phyloP scores from a whole-genome alignment of 1,139 yeast genomes.

The Kodamaea sp. region DNA sequence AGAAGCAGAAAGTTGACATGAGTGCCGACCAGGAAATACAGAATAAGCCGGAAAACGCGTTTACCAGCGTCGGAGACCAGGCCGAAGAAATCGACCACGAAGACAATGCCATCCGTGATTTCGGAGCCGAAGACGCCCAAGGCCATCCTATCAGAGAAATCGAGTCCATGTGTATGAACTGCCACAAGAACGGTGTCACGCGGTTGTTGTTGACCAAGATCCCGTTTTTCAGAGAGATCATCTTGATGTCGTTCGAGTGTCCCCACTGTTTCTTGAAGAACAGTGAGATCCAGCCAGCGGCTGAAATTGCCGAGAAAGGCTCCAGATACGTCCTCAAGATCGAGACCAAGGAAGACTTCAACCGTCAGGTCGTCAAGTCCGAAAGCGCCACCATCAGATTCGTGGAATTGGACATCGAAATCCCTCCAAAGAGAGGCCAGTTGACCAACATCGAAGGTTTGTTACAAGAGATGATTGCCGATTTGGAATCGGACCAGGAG shows the following conservation, averaged over 20 bases:
- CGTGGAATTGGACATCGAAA: constrained; percentile 84
- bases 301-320: constrained; percentile 86
- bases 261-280: constrained; percentile 92
- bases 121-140: constrained; percentile 77
- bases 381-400: constrained; percentile 85
- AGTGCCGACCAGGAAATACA: constrained; percentile 12
- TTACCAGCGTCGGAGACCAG: constrained; percentile 53
- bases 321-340: constrained; percentile 69
- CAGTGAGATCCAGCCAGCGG: constrained; percentile 93
- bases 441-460: constrained; percentile 91
- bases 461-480: constrained; percentile 79
- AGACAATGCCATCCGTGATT: constrained; percentile 19
- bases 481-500: constrained; percentile 78
- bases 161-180: constrained; percentile 94
- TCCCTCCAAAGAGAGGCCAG: constrained; percentile 94
- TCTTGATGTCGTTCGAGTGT: constrained; percentile 93
- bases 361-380: constrained; percentile 89
- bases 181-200: constrained; percentile 83
- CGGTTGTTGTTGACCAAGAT: constrained; percentile 81
- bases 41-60: constrained; percentile 38
- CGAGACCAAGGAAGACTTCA: constrained; percentile 73
- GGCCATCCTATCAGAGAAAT: constrained; percentile 98
- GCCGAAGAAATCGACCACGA: constrained; percentile 13
- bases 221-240: constrained; percentile 89
- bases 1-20: constrained; percentile 19